Evolutionary conservation across 2,329 filamentous ascomycete genomes (phyloP).

Genomic region (Xylariaceae sp.): DNA sequence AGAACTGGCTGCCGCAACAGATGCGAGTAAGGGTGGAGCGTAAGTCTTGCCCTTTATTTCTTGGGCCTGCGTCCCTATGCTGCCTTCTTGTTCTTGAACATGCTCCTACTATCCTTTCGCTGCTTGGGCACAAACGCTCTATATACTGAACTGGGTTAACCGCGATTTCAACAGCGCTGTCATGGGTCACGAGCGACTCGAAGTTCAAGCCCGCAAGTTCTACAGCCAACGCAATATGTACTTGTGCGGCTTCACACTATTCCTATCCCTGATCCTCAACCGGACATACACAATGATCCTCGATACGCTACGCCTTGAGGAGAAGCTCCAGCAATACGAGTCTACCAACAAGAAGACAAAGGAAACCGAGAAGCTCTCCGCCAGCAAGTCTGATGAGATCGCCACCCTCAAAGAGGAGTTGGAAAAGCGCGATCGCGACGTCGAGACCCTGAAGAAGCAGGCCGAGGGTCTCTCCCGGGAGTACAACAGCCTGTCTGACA

Average conservation of each 20-base stretch:
- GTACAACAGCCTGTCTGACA: slow-evolving; percentile 80
- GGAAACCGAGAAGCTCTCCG: slow-evolving; percentile 65
- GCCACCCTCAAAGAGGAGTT: slow-evolving; percentile 64
- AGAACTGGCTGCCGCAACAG: slow-evolving; percentile 69
- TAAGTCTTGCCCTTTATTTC: slow-evolving; percentile 35
- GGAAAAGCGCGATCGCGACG: slow-evolving; percentile 72
- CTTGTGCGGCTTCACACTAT: slow-evolving; percentile 97
- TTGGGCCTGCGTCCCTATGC: background rate
- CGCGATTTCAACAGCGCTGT: slow-evolving; percentile 45
- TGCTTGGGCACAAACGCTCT: slow-evolving; percentile 26
- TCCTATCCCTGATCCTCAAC: slow-evolving; percentile 97
- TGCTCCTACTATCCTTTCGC: background rate
- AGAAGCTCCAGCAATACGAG: slow-evolving; percentile 81
- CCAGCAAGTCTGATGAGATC: slow-evolving; percentile 72
- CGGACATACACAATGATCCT: slow-evolving; percentile 98
- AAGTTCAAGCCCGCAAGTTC: slow-evolving; percentile 99
- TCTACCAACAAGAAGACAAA: slow-evolving; percentile 55
- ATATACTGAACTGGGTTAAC: background rate
- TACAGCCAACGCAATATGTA: slow-evolving; percentile 99
- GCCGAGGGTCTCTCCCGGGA: slow-evolving; percentile 73
- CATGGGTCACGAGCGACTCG: slow-evolving; percentile 89
- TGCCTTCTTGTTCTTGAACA: no score
- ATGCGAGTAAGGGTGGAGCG: slow-evolving; percentile 46
- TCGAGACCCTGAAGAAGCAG: slow-evolving; percentile 90
- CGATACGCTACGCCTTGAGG: slow-evolving; percentile 84